Base-by-base conservation (phyloP, 495 filamentous ascomycete genomes). In the Schizothecium vesticola region DNA sequence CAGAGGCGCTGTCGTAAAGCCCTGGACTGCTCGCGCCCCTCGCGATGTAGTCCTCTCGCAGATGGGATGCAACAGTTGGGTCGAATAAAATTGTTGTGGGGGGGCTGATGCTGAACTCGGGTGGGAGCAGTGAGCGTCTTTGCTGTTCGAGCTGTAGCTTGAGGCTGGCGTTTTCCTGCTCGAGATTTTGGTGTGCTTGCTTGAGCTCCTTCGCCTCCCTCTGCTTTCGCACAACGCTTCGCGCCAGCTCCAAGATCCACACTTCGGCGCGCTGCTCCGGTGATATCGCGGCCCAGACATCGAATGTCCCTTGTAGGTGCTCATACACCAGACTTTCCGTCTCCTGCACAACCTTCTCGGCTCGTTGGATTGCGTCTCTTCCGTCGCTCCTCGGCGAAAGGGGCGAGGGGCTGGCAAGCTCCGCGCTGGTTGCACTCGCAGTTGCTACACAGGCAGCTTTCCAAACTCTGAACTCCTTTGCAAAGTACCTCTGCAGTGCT, bases 161-260 rank as follows among this genome's bases (percentile, higher is more conserved):
- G 23, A 95, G 84, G 72, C 93, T 88, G 51, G 86, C 86, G 24
- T 89, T 88, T 75, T 96, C 90, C 72, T 91, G 89, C 60, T 87
- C 85, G 3, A 88, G 82, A 11, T 82, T 75, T 22, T 88, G 87
- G 25, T 93, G 85, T 33, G 83, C 80, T 19, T 86, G 82, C 67
- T 90, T 87, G 1, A 88, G 70, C 19, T 85, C 84, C 66, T 87
- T 82, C n/a, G 87, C 83, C 70, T 88, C 85, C 65, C 91, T 88
- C 55, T 86, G 80, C 66, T 90, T 89, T n/a, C 86, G 82, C 10
- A 86, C 87, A 60, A 90, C 89, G 31, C 90, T 86, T 51, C 92
- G 87, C 1, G 89, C 88, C 55, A 92, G 83, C 73, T 94, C 92
- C n/a, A 94, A 79, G 31, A 84, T 86, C 93, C 93, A 97, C 4